These are phyloP conservation scores for Termitomyces sp. DNA, from an alignment of 768 basidiomycete species.

Conservation along the genomic window DNA sequence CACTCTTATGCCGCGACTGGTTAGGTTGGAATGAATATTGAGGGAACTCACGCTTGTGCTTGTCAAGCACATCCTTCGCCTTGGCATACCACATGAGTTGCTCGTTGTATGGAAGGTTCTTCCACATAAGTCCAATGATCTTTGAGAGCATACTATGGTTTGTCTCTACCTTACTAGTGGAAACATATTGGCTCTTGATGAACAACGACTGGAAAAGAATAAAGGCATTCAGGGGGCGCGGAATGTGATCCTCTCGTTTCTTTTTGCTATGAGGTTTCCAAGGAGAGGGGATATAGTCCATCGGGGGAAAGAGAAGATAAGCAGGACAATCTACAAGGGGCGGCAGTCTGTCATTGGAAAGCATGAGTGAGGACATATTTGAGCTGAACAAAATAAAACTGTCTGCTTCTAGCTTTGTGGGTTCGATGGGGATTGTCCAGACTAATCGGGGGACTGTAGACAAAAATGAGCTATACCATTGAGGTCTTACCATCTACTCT, in stretches of 20 bases:
- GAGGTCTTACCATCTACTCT: conserved; percentile 31
- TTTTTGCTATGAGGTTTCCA: conserved; percentile 61
- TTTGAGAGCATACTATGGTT: conserved; percentile 82
- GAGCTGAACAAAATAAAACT: conserved; percentile 51
- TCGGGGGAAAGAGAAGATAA: conserved; percentile 59
- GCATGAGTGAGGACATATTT: conserved; percentile 49
- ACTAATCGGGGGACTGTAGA: neutral
- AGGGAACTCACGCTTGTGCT: too few species aligned
- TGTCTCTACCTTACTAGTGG: conserved; percentile 73
- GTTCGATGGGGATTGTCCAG: conserved; percentile 43
- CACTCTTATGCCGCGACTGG: too few species aligned
- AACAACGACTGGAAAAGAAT: conserved; percentile 84
- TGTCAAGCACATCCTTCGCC: too few species aligned
- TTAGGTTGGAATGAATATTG: too few species aligned
- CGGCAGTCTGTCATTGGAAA: conserved; percentile 47
- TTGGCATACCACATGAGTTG: too few species aligned
- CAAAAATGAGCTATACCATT: too few species aligned
- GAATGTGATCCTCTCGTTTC: conserved; percentile 73
- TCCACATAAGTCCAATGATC: too few species aligned
- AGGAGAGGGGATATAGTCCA: conserved; percentile 30
- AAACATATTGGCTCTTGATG: conserved; percentile 75
- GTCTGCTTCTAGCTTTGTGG: conserved; percentile 19
- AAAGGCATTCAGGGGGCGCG: conserved; percentile 83
- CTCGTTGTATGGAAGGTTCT: too few species aligned
- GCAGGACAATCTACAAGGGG: conserved; percentile 34